Base-by-base conservation (phyloP, 495 filamentous ascomycete species). In the Aspergillus indologenus region DNA sequence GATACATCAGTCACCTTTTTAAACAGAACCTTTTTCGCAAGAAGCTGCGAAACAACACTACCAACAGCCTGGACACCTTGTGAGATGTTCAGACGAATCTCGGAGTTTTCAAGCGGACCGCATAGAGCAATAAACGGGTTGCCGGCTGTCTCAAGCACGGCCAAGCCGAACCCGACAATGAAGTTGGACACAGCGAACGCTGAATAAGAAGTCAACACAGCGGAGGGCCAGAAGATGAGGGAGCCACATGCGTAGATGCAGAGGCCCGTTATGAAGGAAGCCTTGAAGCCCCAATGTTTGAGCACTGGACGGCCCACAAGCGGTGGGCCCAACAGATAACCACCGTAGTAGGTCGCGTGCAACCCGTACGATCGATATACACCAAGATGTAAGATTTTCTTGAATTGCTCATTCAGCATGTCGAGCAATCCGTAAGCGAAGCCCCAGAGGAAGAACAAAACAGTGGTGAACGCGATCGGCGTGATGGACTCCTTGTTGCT, bases 401-500 rank as follows among this genome's bases (percentile, higher is more conserved):
- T 73, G 58, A 85, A 84, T 59, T 83, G 81, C 5, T 75, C 71
- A 65, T 94, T 93, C 45, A 95, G 79, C 0, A 86, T 81, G 57
- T 89, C 86, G 12, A 95, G 79, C 24, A 96, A 81, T 15, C 91
- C 90, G 67, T 95, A 94, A 0, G 88, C 87, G 61, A 96, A 90
- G 0, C 91, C 90, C 91, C 88, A 92, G 7, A 94, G 78, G 71
- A 95, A 92, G 73, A 92, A 93, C 3, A 93, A 77, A 54, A 91
- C 77, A 8, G 87, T 91, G 49, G 89, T 86, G 34, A 90, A 70
- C 24, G 78, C 77, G 20, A 82, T 73, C 0, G 84, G 85, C 17
- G 76, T 71, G 45, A 87, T 75, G 5, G 83, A 85, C 58, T 85
- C 79, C 56, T 73, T 75, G 58, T 83, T 81, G 49, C 75, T 83